Percentiles rank a stretch among this genome's conserved stretches.
Evolutionary conservation across 176 grass and related monocot species (phyloP).

Genomic region (Hordeum marinum): DNA sequence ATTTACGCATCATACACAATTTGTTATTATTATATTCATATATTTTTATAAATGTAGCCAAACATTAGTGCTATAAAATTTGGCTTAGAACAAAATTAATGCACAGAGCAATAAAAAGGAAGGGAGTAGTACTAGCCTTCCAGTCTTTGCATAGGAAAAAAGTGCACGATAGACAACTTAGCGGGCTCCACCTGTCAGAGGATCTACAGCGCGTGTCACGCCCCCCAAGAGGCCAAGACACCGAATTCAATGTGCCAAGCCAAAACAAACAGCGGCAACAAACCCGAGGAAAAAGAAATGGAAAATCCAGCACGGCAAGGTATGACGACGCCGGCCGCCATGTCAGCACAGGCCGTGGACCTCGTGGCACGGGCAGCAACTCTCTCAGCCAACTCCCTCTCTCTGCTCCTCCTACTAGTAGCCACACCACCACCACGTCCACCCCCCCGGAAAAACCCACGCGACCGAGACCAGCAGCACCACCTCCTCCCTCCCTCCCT

Average conservation of each 20-base stretch:
- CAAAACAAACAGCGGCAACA: background rate
- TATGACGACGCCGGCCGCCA: background rate
- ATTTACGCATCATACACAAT: no score
- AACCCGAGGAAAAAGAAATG: background rate
- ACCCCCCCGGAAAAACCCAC: constrained; percentile 16
- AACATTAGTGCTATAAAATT: no score
- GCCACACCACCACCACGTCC: background rate
- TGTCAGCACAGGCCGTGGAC: constrained; percentile 13
- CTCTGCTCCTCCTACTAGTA: background rate
- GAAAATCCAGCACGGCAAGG: background rate
- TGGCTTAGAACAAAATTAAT: no score
- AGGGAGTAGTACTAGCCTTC: no score
- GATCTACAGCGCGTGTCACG: background rate
- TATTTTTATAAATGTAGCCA: no score
- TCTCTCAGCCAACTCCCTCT: background rate
- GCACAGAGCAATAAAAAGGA: no score
- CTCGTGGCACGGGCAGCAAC: background rate
- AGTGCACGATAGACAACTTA: background rate
- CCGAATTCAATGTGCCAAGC: constrained; percentile 8
- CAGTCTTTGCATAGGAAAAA: background rate
- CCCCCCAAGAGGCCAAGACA: background rate
- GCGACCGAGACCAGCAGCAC: background rate
- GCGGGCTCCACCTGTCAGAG: background rate
- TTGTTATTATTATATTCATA: no score
- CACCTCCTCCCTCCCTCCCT: background rate